phyloP scores from a whole-genome alignment of 441 rosid genomes.

The Erysimum cheiri region DNA sequence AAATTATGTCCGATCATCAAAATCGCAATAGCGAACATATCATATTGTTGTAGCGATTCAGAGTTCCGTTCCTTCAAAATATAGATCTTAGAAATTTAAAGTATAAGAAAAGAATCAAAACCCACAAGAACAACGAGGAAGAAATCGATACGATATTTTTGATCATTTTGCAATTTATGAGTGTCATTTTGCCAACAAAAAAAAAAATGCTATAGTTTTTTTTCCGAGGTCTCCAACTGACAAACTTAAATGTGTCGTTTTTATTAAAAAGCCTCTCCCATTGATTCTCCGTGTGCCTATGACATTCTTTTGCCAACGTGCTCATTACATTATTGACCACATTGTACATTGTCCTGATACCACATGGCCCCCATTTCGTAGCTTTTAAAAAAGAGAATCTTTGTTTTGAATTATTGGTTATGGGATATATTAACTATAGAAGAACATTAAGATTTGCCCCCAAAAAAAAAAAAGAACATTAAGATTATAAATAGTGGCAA shows the following conservation, averaged over 20 bases:
- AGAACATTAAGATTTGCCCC: neutral
- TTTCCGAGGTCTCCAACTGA: too few species aligned
- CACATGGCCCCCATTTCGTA: slow-evolving; percentile 22
- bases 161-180: too few species aligned
- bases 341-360: neutral
- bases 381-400: neutral
- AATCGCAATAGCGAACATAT: neutral
- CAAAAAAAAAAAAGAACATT: too few species aligned
- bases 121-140: too few species aligned
- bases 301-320: slow-evolving; percentile 6
- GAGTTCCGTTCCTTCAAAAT: neutral
- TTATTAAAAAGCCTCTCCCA: neutral
- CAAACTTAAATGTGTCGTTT: neutral
- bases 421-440: slow-evolving; percentile 13
- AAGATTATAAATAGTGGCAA: neutral
- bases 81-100: neutral
- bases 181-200: too few species aligned
- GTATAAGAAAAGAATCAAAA: too few species aligned
- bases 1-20: neutral
- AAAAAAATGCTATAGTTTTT: too few species aligned
- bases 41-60: neutral
- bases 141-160: too few species aligned
- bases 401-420: slow-evolving; percentile 26
- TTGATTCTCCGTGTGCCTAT: neutral
- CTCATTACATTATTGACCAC: slow-evolving; percentile 1